Percentiles rank a stretch among this genome's conserved stretches.
Evolutionary conservation across 2,329 filamentous ascomycete genomes (phyloP).

Genomic region (Aspergillus clavatus): DNA sequence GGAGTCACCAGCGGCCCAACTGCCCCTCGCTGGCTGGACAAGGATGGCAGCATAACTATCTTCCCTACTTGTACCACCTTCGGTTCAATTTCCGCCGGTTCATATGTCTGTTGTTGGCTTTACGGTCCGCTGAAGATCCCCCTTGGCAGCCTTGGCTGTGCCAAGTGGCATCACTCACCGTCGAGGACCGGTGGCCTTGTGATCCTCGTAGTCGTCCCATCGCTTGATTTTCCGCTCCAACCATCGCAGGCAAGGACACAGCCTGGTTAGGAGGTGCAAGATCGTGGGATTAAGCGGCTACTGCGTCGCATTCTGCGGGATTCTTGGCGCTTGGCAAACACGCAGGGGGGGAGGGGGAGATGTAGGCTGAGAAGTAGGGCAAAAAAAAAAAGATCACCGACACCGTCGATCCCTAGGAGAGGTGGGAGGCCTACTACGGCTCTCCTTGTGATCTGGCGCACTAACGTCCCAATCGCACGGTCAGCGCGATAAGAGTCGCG

Average conservation of each 20-base stretch:
- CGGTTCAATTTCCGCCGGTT: not conserved
- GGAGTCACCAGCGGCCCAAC: too few species aligned
- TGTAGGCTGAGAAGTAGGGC: not conserved
- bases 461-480: conserved; percentile 42
- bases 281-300: conserved; percentile 5
- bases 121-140: conserved; percentile 1
- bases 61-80: conserved; percentile 4
- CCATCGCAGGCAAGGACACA: not conserved
- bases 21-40: not conserved
- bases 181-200: conserved; percentile 1
- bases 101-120: not conserved
- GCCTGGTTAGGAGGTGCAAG: too few species aligned
- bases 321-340: conserved; percentile 32
- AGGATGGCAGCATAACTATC: not conserved
- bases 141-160: conserved; percentile 4
- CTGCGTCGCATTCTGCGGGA: conserved; percentile 16
- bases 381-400: conserved; percentile 8
- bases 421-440: conserved; percentile 2
- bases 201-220: conserved; percentile 13
- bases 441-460: not conserved
- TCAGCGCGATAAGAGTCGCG: conserved; percentile 55
- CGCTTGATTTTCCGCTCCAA: not conserved
- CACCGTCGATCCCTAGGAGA: not conserved
- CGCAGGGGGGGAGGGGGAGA: conserved; percentile 19
- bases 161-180: conserved; percentile 3